Percentiles rank a stretch among this genome's conserved stretches.
Evolutionary conservation across 371 early-diverging fungal species (phyloP).

Genomic region (Circinella umbellata): DNA sequence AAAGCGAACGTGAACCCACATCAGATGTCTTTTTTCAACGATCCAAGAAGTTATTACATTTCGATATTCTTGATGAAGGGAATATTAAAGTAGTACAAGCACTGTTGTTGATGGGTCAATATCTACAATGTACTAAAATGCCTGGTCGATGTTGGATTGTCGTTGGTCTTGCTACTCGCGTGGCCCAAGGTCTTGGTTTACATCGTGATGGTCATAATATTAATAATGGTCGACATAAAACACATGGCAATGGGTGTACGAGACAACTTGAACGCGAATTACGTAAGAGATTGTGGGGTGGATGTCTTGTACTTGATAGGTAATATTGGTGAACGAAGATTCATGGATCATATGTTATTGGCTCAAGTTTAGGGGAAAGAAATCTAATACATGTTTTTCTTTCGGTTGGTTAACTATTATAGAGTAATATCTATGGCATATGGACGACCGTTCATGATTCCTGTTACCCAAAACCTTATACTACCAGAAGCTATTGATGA

Average conservation of each 20-base stretch:
- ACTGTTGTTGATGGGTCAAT: slow-evolving; percentile 33
- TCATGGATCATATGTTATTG: too few relatives aligned
- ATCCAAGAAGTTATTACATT: slow-evolving; percentile 29
- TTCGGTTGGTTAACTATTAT: not conserved
- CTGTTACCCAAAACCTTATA: slow-evolving; percentile 22
- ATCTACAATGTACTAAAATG: slow-evolving; percentile 33
- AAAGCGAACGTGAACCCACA: slow-evolving; percentile 25
- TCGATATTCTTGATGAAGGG: slow-evolving; percentile 34
- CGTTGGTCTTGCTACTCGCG: slow-evolving; percentile 28
- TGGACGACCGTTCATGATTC: slow-evolving; percentile 36
- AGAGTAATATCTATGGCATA: slow-evolving; percentile 37
- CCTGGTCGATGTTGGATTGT: slow-evolving; percentile 36
- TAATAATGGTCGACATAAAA: slow-evolving; percentile 12
- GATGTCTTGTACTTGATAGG: slow-evolving; percentile 34
- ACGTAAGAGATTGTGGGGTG: slow-evolving; percentile 30
- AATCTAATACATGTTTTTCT: not conserved
- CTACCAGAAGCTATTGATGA: slow-evolving; percentile 31
- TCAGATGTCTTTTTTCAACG: slow-evolving; percentile 35
- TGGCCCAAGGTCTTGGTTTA: slow-evolving; percentile 33
- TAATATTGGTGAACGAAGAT: not conserved
- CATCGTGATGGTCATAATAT: slow-evolving; percentile 22
- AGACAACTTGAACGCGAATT: slow-evolving; percentile 25
- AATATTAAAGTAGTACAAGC: slow-evolving; percentile 35
- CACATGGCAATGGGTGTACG: not conserved
- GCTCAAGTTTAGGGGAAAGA: too few relatives aligned